These are phyloP conservation scores for Gigaspora rosea DNA, from an alignment of 192 early-diverging fungal genomes.

Conservation along the genomic window DNA sequence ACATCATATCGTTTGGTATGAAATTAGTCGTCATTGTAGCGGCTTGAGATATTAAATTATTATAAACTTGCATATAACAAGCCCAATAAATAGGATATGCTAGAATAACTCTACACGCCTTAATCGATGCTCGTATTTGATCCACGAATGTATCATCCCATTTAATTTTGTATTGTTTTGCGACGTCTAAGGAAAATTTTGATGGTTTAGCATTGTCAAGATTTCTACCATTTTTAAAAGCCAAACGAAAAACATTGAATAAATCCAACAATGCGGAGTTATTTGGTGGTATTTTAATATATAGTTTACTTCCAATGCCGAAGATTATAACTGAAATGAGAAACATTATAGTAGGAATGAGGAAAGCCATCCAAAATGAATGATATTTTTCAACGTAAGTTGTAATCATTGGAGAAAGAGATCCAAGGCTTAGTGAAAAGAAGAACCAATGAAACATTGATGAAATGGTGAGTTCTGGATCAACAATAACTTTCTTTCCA, in stretches of 20 bases:
- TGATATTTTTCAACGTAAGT: constrained; percentile 61
- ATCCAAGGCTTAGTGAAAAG: constrained; percentile 70
- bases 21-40: constrained; percentile 55
- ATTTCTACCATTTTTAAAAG: constrained; percentile 46
- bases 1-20: constrained; percentile 68
- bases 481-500: constrained; percentile 63
- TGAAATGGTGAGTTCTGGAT: constrained; percentile 71
- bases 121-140: constrained; percentile 60
- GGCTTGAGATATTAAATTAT: constrained; percentile 64
- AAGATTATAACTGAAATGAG: constrained; percentile 56
- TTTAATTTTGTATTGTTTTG: constrained; percentile 37
- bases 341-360: constrained; percentile 59
- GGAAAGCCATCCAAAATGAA: constrained; percentile 60
- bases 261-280: constrained; percentile 61
- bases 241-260: constrained; percentile 45
- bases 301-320: constrained; percentile 49
- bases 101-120: constrained; percentile 71
- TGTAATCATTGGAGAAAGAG: constrained; percentile 59
- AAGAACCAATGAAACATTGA: constrained; percentile 86
- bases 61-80: constrained; percentile 63
- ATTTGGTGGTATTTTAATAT: constrained; percentile 56
- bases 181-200: constrained; percentile 36
- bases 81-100: constrained; percentile 78
- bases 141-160: constrained; percentile 78
- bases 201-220: constrained; percentile 68